These are phyloP conservation scores for Rhizopogon rudus DNA, from an alignment of 768 basidiomycete species.

Conservation along the genomic window DNA sequence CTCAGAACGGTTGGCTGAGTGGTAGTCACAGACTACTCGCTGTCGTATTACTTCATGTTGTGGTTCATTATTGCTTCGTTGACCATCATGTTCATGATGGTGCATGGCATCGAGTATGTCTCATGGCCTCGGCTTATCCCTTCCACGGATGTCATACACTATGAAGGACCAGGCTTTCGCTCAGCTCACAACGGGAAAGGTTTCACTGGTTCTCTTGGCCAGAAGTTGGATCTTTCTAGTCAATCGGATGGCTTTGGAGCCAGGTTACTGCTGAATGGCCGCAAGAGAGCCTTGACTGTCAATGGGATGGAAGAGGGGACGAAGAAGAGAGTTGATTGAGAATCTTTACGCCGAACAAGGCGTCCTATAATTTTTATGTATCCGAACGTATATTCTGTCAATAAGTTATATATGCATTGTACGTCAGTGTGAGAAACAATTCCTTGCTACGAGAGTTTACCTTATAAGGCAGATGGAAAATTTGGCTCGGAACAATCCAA, in stretches of 20 bases:
- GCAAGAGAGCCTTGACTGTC: constrained; percentile 28
- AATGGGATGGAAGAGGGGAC: constrained; percentile 61
- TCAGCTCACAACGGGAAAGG: constrained; percentile 77
- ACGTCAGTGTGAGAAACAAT: too few species aligned
- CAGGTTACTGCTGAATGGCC: constrained; percentile 27
- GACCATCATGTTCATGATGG: constrained; percentile 66
- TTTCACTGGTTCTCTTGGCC: constrained; percentile 35
- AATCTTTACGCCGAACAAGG: background rate
- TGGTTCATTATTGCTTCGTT: constrained; percentile 66
- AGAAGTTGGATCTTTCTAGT: constrained; percentile 30
- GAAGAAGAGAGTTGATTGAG: constrained; percentile 73
- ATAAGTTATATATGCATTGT: too few species aligned
- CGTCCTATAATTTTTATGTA: constrained; percentile 4
- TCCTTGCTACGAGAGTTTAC: too few species aligned
- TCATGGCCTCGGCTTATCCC: constrained; percentile 89
- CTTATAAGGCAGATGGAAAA: background rate
- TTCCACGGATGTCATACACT: constrained; percentile 74
- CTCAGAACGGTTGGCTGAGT: background rate
- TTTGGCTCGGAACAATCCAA: background rate
- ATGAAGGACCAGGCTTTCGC: constrained; percentile 84
- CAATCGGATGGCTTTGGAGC: constrained; percentile 31
- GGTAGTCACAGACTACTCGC: constrained; percentile 63
- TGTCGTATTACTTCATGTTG: constrained; percentile 78
- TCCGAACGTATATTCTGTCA: too few species aligned
- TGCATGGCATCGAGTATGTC: constrained; percentile 93